Evolutionary conservation across 441 rosid species (phyloP).

Genomic region (Monsonia emarginata): DNA sequence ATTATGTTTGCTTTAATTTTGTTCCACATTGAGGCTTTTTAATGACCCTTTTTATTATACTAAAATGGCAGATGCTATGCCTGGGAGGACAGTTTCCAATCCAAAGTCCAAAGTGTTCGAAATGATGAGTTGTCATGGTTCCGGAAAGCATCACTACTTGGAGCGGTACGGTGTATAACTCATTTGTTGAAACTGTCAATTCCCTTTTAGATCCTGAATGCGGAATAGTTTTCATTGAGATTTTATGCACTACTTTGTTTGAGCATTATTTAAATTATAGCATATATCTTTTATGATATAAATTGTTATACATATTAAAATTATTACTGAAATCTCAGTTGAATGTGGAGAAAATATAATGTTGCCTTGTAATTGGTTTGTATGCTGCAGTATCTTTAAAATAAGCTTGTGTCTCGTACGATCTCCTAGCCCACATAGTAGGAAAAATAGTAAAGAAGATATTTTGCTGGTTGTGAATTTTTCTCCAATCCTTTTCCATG

Average conservation of each 20-base stretch:
- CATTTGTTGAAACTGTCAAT: constrained; percentile 8
- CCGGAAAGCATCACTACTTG: constrained; percentile 71
- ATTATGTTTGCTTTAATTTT: constrained; percentile 1
- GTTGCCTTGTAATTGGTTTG: too few species aligned
- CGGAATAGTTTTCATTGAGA: constrained; percentile 6
- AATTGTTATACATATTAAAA: not conserved
- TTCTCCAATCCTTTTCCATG: too few species aligned
- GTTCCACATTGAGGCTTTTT: constrained; percentile 1
- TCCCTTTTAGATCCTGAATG: constrained; percentile 4
- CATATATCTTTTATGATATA: not conserved
- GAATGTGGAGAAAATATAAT: too few species aligned
- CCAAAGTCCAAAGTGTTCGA: constrained; percentile 72
- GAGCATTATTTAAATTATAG: not conserved
- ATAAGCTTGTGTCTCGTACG: not conserved
- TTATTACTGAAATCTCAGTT: too few species aligned
- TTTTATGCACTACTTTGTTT: not conserved
- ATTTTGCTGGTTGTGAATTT: too few species aligned
- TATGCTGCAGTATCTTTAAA: not conserved
- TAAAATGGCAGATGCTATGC: constrained; percentile 77
- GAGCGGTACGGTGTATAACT: constrained; percentile 54
- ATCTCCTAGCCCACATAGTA: not conserved
- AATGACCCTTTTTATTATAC: constrained; percentile 14
- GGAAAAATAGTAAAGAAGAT: not conserved
- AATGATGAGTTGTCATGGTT: constrained; percentile 92
- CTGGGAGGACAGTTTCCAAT: constrained; percentile 95